Evolutionary conservation across 2,329 filamentous ascomycete genomes (phyloP).

Genomic region (Hymenoscyphus occultus): DNA sequence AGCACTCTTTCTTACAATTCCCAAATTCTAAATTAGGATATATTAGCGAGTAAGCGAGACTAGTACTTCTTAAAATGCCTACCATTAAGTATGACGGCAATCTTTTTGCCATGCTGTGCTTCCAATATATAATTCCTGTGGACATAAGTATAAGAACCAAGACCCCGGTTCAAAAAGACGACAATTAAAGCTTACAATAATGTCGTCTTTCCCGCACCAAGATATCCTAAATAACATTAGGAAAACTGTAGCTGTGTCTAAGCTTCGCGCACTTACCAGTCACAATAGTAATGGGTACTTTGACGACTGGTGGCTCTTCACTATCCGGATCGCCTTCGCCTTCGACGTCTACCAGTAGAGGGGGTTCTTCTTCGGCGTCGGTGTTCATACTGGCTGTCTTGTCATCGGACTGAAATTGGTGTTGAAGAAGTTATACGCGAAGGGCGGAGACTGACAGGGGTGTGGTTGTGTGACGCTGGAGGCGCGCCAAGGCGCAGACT

Average conservation of each 20-base stretch:
- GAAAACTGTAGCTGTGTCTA: neutral
- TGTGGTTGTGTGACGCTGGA: neutral
- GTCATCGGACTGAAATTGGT: neutral
- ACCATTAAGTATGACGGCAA: conserved; percentile 96
- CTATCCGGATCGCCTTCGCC: conserved; percentile 39
- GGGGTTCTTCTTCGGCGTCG: conserved; percentile 63
- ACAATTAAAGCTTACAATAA: conserved; percentile 50
- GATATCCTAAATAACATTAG: conserved; percentile 61
- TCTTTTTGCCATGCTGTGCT: conserved; percentile 93
- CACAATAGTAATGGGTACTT: conserved; percentile 82
- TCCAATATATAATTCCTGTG: conserved; percentile 82
- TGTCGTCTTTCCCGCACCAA: conserved; percentile 94
- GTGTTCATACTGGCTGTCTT: conserved; percentile 49
- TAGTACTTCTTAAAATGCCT: conserved; percentile 12
- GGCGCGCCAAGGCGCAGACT: too few relatives aligned
- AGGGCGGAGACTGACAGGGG: neutral
- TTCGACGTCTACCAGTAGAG: conserved; percentile 56
- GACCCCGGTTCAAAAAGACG: too few relatives aligned
- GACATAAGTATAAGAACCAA: neutral
- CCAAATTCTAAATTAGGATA: conserved; percentile 62
- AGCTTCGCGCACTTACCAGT: conserved; percentile 53
- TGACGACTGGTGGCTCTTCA: conserved; percentile 52
- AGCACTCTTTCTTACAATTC: conserved; percentile 57
- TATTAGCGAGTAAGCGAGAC: neutral
- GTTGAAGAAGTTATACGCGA: neutral